These are phyloP conservation scores for Lasiosphaeria ovina DNA, from an alignment of 495 filamentous ascomycete species.

Conservation along the genomic window DNA sequence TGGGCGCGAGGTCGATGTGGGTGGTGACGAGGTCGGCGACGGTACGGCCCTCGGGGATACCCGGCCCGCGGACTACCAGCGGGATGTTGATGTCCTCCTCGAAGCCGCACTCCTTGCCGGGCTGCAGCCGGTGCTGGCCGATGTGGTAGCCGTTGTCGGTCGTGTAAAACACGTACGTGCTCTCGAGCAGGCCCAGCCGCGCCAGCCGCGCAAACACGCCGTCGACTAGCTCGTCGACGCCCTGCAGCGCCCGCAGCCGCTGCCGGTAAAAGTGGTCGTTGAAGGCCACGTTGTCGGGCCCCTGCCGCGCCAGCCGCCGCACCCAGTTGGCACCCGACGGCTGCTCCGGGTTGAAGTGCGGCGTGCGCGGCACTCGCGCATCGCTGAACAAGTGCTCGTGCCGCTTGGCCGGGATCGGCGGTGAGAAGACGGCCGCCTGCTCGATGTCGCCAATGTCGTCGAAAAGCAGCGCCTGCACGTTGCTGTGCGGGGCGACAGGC, in stretches of 20 bases:
- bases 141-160: slow-evolving; percentile 77
- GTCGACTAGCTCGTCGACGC: slow-evolving; percentile 70
- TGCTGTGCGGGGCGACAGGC: slow-evolving; percentile 65
- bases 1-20: slow-evolving; percentile 69
- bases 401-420: slow-evolving; percentile 50
- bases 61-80: slow-evolving; percentile 60
- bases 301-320: slow-evolving; percentile 49
- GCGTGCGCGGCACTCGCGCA: slow-evolving; percentile 48
- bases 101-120: slow-evolving; percentile 69
- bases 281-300: slow-evolving; percentile 55
- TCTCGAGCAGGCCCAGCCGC: slow-evolving; percentile 52
- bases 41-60: slow-evolving; percentile 41
- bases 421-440: slow-evolving; percentile 36
- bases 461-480: slow-evolving; percentile 33
- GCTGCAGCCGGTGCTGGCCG: slow-evolving; percentile 67
- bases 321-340: slow-evolving; percentile 65
- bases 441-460: slow-evolving; percentile 18
- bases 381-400: slow-evolving; percentile 50
- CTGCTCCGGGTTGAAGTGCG: slow-evolving; percentile 53
- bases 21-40: slow-evolving; percentile 59
- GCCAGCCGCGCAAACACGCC: slow-evolving; percentile 52
- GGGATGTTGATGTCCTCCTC: slow-evolving; percentile 76
- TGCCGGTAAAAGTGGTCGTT: slow-evolving; percentile 68
- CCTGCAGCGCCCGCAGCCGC: slow-evolving; percentile 61
- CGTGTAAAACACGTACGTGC: slow-evolving; percentile 71